These are phyloP conservation scores for Russula sp. DNA, from an alignment of 768 basidiomycete genomes.

Conservation along the genomic window DNA sequence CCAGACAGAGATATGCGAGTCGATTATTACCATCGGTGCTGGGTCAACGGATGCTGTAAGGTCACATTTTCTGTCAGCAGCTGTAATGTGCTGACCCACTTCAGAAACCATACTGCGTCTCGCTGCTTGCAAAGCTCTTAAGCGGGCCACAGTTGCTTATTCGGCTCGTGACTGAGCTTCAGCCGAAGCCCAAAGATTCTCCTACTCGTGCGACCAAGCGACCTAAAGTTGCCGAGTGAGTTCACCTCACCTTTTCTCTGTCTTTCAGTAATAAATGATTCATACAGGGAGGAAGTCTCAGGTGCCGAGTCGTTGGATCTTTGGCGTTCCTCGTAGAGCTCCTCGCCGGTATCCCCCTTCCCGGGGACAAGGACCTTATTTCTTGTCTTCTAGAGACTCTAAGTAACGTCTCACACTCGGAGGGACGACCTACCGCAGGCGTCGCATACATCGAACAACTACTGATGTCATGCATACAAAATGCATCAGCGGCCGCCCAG, in stretches of 20 bases:
- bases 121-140: slow-evolving; percentile 49
- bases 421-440: slow-evolving; percentile 56
- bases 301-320: slow-evolving; percentile 32
- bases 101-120: slow-evolving; percentile 39
- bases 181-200: slow-evolving; percentile 43
- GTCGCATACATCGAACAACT: slow-evolving; percentile 79
- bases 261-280: not conserved
- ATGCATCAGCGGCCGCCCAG: slow-evolving; percentile 52
- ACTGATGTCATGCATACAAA: slow-evolving; percentile 77
- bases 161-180: slow-evolving; percentile 50
- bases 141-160: slow-evolving; percentile 52
- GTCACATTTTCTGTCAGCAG: slow-evolving; percentile 28
- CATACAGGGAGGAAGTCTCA: slow-evolving; percentile 10
- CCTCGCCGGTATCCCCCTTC: slow-evolving; percentile 58
- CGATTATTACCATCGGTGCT: slow-evolving; percentile 54
- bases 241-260: not conserved
- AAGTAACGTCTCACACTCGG: slow-evolving; percentile 57
- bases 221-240: slow-evolving; percentile 56
- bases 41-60: slow-evolving; percentile 49
- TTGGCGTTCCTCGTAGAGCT: slow-evolving; percentile 67
- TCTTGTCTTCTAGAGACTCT: slow-evolving; percentile 70
- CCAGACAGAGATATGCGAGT: slow-evolving; percentile 52
- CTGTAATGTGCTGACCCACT: slow-evolving; percentile 10
- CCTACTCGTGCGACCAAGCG: slow-evolving; percentile 61
- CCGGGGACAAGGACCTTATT: slow-evolving; percentile 70